phyloP scores from a whole-genome alignment of 345 rosid species.

The Gossypium stocksii region DNA sequence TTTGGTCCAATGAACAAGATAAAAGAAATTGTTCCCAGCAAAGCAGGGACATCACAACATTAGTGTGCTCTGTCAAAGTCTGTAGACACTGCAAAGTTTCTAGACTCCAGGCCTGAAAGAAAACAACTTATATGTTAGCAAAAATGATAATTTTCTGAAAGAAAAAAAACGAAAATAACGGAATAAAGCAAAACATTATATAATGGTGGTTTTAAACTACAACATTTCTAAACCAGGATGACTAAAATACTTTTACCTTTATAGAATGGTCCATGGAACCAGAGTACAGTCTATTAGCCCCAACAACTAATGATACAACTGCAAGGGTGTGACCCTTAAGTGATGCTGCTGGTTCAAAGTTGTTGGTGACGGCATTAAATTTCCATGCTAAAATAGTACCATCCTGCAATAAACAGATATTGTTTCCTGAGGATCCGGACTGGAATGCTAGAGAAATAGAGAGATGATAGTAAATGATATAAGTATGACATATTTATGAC shows the following conservation, averaged over 20 bases:
- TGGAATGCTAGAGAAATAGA: not conserved
- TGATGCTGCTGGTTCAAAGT: conserved; percentile 86
- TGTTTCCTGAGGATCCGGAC: not conserved
- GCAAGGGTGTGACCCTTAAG: conserved; percentile 59
- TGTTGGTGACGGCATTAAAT: conserved; percentile 54
- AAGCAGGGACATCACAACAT: conserved; percentile 91
- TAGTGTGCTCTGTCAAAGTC: conserved; percentile 64
- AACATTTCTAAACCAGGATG: not conserved
- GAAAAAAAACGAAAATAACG: not conserved
- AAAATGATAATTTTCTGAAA: not conserved
- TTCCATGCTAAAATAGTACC: conserved; percentile 87
- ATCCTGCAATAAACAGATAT: conserved; percentile 51
- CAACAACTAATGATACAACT: conserved; percentile 87
- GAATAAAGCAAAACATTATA: not conserved
- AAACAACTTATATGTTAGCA: conserved; percentile 7
- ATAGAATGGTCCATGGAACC: conserved; percentile 93
- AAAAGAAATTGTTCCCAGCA: conserved; percentile 99
- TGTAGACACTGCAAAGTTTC: conserved; percentile 90
- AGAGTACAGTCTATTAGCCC: conserved; percentile 87
- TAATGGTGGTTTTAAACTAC: not conserved
- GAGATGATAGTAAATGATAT: not conserved
- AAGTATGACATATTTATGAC: not conserved
- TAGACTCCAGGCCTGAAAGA: conserved; percentile 77
- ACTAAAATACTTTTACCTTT: conserved; percentile 40
- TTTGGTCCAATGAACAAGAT: conserved; percentile 90